Percentiles rank a stretch among this genome's conserved stretches.
Conservation (phyloP, 352 stramenopile genomes). For the Phytophthora sp. region DNA sequence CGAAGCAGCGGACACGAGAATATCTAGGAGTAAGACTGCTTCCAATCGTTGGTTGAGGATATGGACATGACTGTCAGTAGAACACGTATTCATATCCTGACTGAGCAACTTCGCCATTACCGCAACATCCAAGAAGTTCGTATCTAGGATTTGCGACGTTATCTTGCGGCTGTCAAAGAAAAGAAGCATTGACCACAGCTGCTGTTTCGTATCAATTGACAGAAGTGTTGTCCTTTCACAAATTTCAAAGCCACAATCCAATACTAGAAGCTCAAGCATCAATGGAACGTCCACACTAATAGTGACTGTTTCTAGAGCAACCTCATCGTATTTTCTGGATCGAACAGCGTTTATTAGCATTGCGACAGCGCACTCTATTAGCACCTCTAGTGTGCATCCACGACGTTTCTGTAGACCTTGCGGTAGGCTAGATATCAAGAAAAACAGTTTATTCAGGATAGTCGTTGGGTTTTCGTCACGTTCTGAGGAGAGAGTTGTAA, state of each 20-base stretch:
- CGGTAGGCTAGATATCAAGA: constrained; percentile 4
- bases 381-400: background rate
- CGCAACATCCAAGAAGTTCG: constrained; percentile 27
- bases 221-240: background rate
- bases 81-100: background rate
- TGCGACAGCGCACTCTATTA: constrained; percentile 1
- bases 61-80: background rate
- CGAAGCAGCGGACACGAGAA: constrained; percentile 13
- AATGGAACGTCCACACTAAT: constrained; percentile 7
- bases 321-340: constrained; percentile 13
- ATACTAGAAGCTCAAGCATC: constrained; percentile 14
- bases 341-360: constrained; percentile 10
- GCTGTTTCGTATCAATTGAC: constrained; percentile 23
- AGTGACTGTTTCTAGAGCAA: constrained; percentile 7
- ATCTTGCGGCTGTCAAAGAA: constrained; percentile 23
- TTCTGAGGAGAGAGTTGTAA: constrained; percentile 13
- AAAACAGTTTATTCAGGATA: constrained; percentile 13
- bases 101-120: constrained; percentile 1
- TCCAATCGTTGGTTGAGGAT: constrained; percentile 24
- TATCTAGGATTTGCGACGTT: constrained; percentile 22
- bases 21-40: constrained; percentile 27
- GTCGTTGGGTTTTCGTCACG: background rate
- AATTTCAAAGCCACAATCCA: background rate
- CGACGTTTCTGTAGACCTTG: background rate
- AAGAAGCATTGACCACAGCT: constrained; percentile 33